Evolutionary conservation across 306 rosid species (phyloP).

Genomic region (Gynostemma pentaphyllum): DNA sequence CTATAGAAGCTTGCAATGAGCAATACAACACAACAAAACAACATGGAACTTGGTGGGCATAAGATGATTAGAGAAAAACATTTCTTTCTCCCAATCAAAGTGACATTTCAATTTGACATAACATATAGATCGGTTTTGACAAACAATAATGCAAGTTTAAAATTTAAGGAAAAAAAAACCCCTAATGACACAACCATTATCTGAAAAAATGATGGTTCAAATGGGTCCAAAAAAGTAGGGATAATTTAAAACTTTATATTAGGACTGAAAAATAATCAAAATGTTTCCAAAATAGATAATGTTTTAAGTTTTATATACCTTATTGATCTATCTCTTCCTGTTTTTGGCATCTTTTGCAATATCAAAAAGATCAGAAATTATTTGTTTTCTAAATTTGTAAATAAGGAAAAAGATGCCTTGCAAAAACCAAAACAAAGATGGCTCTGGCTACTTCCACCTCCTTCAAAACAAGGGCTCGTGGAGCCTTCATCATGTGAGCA

Average conservation of each 20-base stretch:
- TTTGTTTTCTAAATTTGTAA: neutral
- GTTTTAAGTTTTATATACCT: neutral
- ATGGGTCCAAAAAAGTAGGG: neutral
- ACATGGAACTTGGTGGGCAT: neutral
- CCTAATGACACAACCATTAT: constrained; percentile 1
- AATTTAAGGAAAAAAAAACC: neutral
- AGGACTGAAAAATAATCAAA: neutral
- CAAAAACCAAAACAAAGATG: neutral
- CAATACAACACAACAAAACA: neutral
- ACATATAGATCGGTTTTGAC: neutral
- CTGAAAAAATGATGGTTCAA: neutral
- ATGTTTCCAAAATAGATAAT: neutral
- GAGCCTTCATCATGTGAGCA: too few species aligned
- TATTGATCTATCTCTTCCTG: neutral
- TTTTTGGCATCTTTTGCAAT: neutral
- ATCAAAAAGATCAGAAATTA: neutral
- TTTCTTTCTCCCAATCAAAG: neutral
- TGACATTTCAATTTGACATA: too few species aligned
- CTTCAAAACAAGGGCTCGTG: too few species aligned
- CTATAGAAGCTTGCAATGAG: too few species aligned
- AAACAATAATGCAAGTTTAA: constrained; percentile 4
- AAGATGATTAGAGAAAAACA: neutral
- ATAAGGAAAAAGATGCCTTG: neutral
- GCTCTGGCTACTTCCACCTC: neutral
- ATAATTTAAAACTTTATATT: neutral